Evolutionary conservation across 257 asterid species (phyloP).

Genomic region (Petunia axillaris): DNA sequence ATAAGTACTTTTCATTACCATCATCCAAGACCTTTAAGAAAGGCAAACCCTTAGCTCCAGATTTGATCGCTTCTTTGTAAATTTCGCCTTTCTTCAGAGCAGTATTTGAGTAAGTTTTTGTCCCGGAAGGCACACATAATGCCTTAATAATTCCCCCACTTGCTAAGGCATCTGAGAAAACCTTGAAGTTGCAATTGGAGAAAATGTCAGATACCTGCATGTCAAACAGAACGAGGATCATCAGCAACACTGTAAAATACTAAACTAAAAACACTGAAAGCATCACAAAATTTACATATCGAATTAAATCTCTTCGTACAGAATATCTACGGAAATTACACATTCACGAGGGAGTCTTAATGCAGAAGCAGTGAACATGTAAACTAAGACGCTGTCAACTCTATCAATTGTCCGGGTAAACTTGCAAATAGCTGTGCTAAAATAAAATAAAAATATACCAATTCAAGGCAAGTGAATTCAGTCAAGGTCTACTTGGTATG

Average conservation of each 20-base stretch:
- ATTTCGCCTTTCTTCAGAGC: conserved; percentile 93
- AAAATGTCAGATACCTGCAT: conserved; percentile 78
- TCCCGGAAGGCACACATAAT: conserved; percentile 79
- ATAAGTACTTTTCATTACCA: conserved; percentile 48
- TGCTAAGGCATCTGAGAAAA: conserved; percentile 73
- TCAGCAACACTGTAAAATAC: neutral
- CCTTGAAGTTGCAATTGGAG: conserved; percentile 78
- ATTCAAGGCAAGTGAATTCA: conserved; percentile 4
- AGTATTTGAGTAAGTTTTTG: conserved; percentile 78
- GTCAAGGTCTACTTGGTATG: neutral
- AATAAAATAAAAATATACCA: neutral
- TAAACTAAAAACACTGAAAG: neutral
- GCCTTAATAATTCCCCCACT: conserved; percentile 75
- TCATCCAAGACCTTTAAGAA: conserved; percentile 81
- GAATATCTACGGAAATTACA: neutral
- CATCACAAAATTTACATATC: neutral
- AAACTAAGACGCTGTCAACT: conserved; percentile 9
- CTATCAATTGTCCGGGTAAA: conserved; percentile 18
- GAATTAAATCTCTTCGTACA: conserved; percentile 1
- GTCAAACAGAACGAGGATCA: conserved; percentile 22
- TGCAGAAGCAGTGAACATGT: conserved; percentile 9
- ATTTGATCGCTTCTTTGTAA: conserved; percentile 76
- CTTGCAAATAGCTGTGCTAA: neutral
- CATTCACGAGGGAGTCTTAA: neutral
- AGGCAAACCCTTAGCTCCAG: conserved; percentile 97